Evolutionary conservation across 192 early-diverging fungal genomes (phyloP), one percentile per base, ranked within the genome.

Genomic region (Backusella westeae): DNA sequence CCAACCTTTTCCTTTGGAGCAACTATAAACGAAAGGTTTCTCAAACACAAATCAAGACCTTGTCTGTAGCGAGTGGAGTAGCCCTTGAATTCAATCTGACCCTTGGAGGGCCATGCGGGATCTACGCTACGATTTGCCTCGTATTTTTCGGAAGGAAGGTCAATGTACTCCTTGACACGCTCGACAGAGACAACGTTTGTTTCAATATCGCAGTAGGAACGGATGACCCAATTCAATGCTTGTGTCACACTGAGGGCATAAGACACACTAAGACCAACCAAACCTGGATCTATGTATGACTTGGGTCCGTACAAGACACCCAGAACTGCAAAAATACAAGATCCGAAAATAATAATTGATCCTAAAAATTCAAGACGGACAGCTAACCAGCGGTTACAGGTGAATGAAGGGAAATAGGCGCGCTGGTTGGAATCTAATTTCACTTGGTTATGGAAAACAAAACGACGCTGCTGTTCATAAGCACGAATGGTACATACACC

Each of bases 181-280:
- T 95, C 94, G 10, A 94, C 91, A 10, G 92, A 89, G 4, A 91
- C 89, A 72, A 93, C 82, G 34, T 88, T 84, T 36, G 84, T 87
- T 70, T 96, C 95, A 63, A 97, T 93, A 78, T 97, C 94, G 56
- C 93, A 94, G 68, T 90, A 94, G 71, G 92, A 91, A 17, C 96
- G 89, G 10, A 97, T 91, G 82, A 93, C 89, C 96, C 93, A 96
- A 79, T 94, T 94, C 39, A 97, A 77, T 38, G 93, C 90, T 77
- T 95, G 91, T 3, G 96, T 95, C 52, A 95, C 88, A 26, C 86
- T 85, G 0, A 92, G 80, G 17, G 94, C 85, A 74, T 94, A 95
- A 4, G 88, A 89, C 5, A 93, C 85, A 26, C 88, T 75, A 6
- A 85, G 52, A 85, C 72, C 92, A 14, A 91, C 91, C 69, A 91